Percentiles rank a stretch among this genome's conserved stretches.
These are phyloP conservation scores for Podaxis sp. DNA, from an alignment of 768 basidiomycete genomes.

Conservation along the genomic window DNA sequence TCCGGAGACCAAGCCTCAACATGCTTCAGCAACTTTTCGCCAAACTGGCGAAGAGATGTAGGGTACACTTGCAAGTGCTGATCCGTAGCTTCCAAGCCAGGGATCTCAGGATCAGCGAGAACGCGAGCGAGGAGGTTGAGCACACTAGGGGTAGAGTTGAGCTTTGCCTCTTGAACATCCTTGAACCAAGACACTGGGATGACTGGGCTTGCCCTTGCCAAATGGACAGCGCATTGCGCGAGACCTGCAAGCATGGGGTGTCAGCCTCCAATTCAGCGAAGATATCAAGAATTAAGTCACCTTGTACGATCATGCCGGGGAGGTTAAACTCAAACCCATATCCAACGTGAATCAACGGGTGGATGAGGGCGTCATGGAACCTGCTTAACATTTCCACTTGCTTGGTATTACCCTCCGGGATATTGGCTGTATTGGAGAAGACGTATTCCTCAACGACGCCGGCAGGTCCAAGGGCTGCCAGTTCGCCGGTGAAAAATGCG, in stretches of 20 bases:
- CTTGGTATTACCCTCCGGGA: constrained; percentile 25
- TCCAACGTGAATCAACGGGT: constrained; percentile 67
- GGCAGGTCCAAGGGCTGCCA: constrained; percentile 42
- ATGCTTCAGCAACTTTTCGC: constrained; percentile 36
- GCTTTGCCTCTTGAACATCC: background rate
- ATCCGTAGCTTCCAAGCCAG: background rate
- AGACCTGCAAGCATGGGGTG: constrained; percentile 39
- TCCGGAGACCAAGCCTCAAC: constrained; percentile 41
- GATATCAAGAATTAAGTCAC: constrained; percentile 28
- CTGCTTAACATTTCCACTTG: constrained; percentile 48
- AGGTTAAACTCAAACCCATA: constrained; percentile 63
- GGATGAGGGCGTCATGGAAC: constrained; percentile 56
- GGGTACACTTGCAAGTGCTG: constrained; percentile 20
- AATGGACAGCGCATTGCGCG: constrained; percentile 54
- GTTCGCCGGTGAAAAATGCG: constrained; percentile 17
- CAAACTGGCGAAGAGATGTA: constrained; percentile 33
- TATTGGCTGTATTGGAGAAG: constrained; percentile 53
- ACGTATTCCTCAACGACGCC: constrained; percentile 58
- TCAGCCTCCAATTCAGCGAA: background rate
- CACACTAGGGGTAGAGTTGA: constrained; percentile 3
- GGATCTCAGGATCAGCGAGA: constrained; percentile 12
- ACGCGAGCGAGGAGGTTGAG: constrained; percentile 13
- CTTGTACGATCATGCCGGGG: constrained; percentile 62
- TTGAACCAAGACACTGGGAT: constrained; percentile 29
- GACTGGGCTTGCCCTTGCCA: constrained; percentile 20